Evolutionary conservation across 768 basidiomycete species (phyloP).

Genomic region (Candolleomyces aberdarensis): DNA sequence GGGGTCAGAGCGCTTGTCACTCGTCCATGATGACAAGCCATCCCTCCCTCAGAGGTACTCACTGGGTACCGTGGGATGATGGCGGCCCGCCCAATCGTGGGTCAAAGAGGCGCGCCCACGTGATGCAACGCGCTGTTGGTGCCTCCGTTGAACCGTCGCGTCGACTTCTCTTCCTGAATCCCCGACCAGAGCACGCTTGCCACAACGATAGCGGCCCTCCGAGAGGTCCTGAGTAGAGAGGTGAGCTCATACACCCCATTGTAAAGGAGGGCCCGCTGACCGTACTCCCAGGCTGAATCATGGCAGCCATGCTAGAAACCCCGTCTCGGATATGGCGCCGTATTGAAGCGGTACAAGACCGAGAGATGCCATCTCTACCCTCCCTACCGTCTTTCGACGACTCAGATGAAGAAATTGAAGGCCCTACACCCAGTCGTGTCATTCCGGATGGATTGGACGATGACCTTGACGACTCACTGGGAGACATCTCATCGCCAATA

Average conservation of each 20-base stretch:
- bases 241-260: neutral
- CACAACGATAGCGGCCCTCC: neutral
- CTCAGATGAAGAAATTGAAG: constrained; percentile 45
- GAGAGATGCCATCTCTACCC: constrained; percentile 80
- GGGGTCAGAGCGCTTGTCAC: too few species aligned
- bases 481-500: constrained; percentile 46
- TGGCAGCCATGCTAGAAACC: constrained; percentile 67
- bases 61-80: neutral
- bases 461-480: constrained; percentile 37
- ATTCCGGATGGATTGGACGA: constrained; percentile 30
- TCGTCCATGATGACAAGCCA: too few species aligned
- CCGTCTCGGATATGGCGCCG: constrained; percentile 84
- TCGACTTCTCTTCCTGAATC: neutral
- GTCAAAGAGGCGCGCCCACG: constrained; percentile 4
- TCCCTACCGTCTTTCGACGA: constrained; percentile 75
- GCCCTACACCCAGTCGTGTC: constrained; percentile 21
- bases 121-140: constrained; percentile 3
- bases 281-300: constrained; percentile 11
- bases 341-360: constrained; percentile 71
- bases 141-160: constrained; percentile 7
- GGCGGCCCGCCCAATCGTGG: neutral
- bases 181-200: neutral
- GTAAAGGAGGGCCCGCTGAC: neutral
- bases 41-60: too few species aligned
- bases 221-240: neutral